Conservation (phyloP, 352 stramenopile species). For the Globisporangium nagaii region DNA sequence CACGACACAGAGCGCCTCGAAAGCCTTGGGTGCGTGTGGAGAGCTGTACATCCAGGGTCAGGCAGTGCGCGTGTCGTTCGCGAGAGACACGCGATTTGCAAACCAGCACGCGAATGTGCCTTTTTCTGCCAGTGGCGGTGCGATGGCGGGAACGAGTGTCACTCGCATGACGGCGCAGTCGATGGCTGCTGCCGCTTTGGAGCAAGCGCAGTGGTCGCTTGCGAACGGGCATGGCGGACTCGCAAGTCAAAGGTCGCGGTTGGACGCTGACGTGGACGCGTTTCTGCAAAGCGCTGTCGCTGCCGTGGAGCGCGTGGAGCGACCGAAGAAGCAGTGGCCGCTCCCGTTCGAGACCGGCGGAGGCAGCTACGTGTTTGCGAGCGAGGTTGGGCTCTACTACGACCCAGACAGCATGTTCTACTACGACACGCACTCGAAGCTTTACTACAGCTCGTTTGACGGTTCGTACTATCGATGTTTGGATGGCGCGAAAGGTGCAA, state of each 20-base stretch:
- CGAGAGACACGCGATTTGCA: conserved; percentile 29
- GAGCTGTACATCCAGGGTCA: conserved; percentile 30
- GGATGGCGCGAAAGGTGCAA: conserved; percentile 13
- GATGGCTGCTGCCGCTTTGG: conserved; percentile 54
- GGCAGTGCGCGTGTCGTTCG: conserved; percentile 53
- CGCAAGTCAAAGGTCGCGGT: conserved; percentile 12
- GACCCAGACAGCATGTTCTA: conserved; percentile 83
- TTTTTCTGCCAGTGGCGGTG: not conserved
- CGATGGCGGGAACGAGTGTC: not conserved
- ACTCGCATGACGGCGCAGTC: conserved; percentile 21
- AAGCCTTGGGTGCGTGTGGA: conserved; percentile 25
- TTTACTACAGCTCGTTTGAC: conserved; percentile 72
- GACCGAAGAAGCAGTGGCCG: conserved; percentile 78
- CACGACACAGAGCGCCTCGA: conserved; percentile 20
- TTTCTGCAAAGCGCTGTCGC: conserved; percentile 55
- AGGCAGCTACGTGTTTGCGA: conserved; percentile 69
- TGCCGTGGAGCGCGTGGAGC: conserved; percentile 45
- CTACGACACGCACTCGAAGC: conserved; percentile 64
- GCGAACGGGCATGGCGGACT: conserved; percentile 38
- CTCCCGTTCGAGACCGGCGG: conserved; percentile 71
- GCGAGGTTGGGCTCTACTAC: conserved; percentile 70
- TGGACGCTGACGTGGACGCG: conserved; percentile 52
- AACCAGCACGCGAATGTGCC: conserved; percentile 12
- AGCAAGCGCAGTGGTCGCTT: conserved; percentile 81
- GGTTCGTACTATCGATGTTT: conserved; percentile 59